Evolutionary conservation across 257 asterid species (phyloP), one percentile per base, ranked within the genome.

Genomic region (Nyctanthes arbortristis): DNA sequence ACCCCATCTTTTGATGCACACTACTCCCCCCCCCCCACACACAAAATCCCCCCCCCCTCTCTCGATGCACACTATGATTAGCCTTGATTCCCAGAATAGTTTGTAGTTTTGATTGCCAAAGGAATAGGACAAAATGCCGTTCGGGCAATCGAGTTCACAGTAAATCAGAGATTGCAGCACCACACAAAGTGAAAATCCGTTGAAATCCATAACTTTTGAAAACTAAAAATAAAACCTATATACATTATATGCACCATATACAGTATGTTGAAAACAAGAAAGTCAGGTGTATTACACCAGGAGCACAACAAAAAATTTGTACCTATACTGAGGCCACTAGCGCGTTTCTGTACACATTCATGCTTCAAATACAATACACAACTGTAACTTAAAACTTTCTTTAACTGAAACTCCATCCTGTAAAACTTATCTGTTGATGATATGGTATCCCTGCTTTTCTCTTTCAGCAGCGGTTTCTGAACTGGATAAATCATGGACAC

Each of bases 21-120:
- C 96, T 84, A n/a, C n/a, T n/a, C n/a, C n/a, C n/a, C n/a, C n/a
- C n/a, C n/a, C n/a, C n/a, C n/a, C n/a, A n/a, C n/a, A n/a, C n/a
- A n/a, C n/a, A n/a, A n/a, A n/a, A n/a, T n/a, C n/a, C n/a, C n/a
- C n/a, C n/a, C n/a, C n/a, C n/a, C n/a, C n/a, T n/a, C n/a, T n/a
- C n/a, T n/a, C n/a, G n/a, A n/a, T n/a, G n/a, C n/a, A n/a, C n/a
- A n/a, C n/a, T n/a, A n/a, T n/a, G n/a, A n/a, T n/a, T n/a, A n/a
- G n/a, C n/a, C n/a, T n/a, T n/a, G n/a, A n/a, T n/a, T n/a, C n/a
- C n/a, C n/a, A n/a, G n/a, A n/a, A n/a, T n/a, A n/a, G n/a, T 62
- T 63, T 86, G 66, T 69, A 83, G 0, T 74, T 77, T 1, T 86
- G 93, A 88, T 73, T 91, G 79, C 81, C 96, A 16, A 81, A 75